Evolutionary conservation across 371 early-diverging fungal genomes (phyloP).

Genomic region (Phascolomyces articulosus): DNA sequence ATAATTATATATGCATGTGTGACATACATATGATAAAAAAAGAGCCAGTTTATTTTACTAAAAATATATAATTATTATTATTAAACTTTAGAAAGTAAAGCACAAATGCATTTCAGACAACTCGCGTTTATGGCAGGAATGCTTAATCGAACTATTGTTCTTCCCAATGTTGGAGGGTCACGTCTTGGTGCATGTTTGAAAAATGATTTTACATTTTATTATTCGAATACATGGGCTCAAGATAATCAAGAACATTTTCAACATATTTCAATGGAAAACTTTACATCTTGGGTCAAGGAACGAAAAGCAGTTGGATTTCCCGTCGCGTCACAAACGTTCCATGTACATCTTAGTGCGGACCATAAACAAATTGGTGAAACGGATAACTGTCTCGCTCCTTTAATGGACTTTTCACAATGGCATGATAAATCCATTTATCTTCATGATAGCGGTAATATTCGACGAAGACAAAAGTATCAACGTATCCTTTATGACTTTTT

Average conservation of each 20-base stretch:
- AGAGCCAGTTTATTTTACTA: too few relatives aligned
- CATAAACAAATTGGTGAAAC: slow-evolving; percentile 17
- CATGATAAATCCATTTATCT: slow-evolving; percentile 24
- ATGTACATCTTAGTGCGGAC: slow-evolving; percentile 18
- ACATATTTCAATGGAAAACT: slow-evolving; percentile 31
- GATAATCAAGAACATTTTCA: slow-evolving; percentile 23
- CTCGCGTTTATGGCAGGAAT: slow-evolving; percentile 35
- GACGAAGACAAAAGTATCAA: slow-evolving; percentile 12
- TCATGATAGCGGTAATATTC: slow-evolving; percentile 18
- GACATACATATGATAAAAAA: neutral
- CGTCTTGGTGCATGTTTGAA: slow-evolving; percentile 36
- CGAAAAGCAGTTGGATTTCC: slow-evolving; percentile 22
- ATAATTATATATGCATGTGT: neutral
- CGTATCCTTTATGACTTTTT: slow-evolving; percentile 19
- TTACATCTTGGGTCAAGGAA: slow-evolving; percentile 31
- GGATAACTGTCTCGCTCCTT: slow-evolving; percentile 18
- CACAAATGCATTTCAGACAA: slow-evolving; percentile 42
- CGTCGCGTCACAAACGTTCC: slow-evolving; percentile 21
- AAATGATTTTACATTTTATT: slow-evolving; percentile 35
- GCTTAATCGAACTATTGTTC: slow-evolving; percentile 33
- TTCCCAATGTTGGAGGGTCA: slow-evolving; percentile 36
- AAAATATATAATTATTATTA: neutral
- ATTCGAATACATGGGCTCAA: slow-evolving; percentile 24
- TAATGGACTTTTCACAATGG: slow-evolving; percentile 10
- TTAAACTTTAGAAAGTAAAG: slow-evolving; percentile 39